Evolutionary conservation across 306 rosid genomes (phyloP), one percentile per base, ranked within the genome.

Genomic region (Acacia melanoxylon): DNA sequence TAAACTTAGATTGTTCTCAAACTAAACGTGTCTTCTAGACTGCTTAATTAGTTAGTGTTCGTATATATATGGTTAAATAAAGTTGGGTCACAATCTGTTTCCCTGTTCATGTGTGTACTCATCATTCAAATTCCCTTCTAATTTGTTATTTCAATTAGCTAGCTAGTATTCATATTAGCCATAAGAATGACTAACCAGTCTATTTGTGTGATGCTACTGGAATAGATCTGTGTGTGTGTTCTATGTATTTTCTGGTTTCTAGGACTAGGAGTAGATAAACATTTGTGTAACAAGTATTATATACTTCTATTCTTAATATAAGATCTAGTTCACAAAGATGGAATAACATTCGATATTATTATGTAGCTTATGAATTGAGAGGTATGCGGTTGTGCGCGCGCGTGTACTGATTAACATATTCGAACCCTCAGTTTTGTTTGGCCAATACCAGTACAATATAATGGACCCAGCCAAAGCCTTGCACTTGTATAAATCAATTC

Each of bases 21-120:
- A n/a, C n/a, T n/a, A n/a, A 66, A 71, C 80, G 88, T 69, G 85
- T 20, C 73, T 85, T 66, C 54, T 5, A 42, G 13, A n/a, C 74
- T 10, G 74, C 16, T 20, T 42, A 22, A 5, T 40, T 4, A 22
- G 12, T 40, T 4, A n/a, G 7, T 41, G 49, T 10, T 68, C 29
- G 16, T 68, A 1, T 10, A 1, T 19, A 19, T 68, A 10, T 69
- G 1, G 52, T 49, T 10, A 3, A 15, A 69, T 20, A 41, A 69
- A 69, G 51, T 42, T 22, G 24, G 3, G 5, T 5, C 24, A 11
- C 33, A 10, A 41, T 10, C 4, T 2, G 20, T 69, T n/a, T 41
- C 48, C 31, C 74, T 42, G 20, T n/a, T 41, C 52, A 22, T 66
- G 35, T 35, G 1, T 22, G 24, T 15, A 10, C 65, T 58, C 65